Evolutionary conservation across 208 protist species (phyloP), one percentile per base, ranked within the genome.

Genomic region (Phytomonas francai): DNA sequence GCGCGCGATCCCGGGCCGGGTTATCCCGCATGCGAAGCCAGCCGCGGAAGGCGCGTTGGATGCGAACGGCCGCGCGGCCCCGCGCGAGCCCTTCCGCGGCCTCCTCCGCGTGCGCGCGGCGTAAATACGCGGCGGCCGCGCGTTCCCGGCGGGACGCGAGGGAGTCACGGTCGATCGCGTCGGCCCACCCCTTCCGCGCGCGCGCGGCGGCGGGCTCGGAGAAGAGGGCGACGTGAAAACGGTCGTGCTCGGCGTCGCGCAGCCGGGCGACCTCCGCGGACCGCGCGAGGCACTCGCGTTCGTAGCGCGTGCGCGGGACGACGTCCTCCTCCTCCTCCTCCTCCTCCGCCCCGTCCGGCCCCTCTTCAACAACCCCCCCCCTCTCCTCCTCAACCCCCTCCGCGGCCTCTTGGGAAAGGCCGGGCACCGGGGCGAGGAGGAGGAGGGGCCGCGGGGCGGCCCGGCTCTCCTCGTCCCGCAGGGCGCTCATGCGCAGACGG

Each of bases 141-240:
- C 85, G 85, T 12, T 80, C 69, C 7, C 68, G 78, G 30, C 63
- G 60, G 12, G 91, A 84, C 12, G 89, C 73, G 54, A 69, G 80
- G 3, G 88, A 78, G 1, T 79, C 78, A 31, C 87, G 33, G 12
- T 77, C 77, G 14, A 91, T 57, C 6, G 73, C 63, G 45, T 87
- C 78, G 12, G 36, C 28, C 83, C 75, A 85, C 65, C 71, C 76
- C 51, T 58, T 36, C 8, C 83, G 85, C 59, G 81, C 71, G 30
- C 81, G 78, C 62, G 80, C 29, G 29, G 88, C 83, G 45, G 75
- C 54, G 0, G 65, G 59, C 28, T 88, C 81, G 1, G 79, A 69
- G 73, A 78, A 87, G 30, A 93, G 63, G 25, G 74, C 71, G 59
- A 93, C 80, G 64, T 93, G 79, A 56, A 81, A 87, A 12, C 58